Percentiles rank a stretch among this genome's conserved stretches.
phyloP scores from a whole-genome alignment of 2,329 filamentous ascomycete species.

The Colletotrichum filicis region DNA sequence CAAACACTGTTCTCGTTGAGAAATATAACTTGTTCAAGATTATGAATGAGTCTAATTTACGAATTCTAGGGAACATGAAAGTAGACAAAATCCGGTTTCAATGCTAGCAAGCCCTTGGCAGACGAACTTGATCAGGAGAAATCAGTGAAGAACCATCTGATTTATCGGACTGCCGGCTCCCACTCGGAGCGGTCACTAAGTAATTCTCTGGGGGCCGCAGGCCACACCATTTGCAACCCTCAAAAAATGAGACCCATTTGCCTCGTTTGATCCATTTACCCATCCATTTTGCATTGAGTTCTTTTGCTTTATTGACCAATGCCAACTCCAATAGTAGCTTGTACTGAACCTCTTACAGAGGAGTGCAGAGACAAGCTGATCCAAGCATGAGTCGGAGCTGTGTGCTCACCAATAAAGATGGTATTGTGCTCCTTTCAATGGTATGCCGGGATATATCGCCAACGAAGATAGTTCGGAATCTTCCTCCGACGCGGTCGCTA shows the following conservation, averaged over 20 bases:
- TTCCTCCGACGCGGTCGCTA: constrained; percentile 65
- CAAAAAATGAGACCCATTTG: not conserved
- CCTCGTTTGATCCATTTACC: constrained; percentile 36
- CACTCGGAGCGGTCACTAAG: no score
- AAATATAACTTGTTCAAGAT: no score
- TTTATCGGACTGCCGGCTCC: no score
- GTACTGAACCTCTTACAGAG: constrained; percentile 43
- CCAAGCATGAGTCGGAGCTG: constrained; percentile 48
- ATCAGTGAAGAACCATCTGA: no score
- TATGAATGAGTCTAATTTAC: no score
- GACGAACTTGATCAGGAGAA: no score
- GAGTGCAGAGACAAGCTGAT: constrained; percentile 44
- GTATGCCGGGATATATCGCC: constrained; percentile 51
- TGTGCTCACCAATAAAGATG: constrained; percentile 49
- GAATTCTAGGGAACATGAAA: no score
- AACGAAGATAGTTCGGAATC: constrained; percentile 69
- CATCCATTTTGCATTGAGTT: constrained; percentile 40
- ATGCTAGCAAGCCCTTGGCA: no score
- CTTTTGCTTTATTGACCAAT: constrained; percentile 40
- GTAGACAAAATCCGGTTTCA: no score
- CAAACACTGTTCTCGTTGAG: no score
- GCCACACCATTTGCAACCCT: not conserved
- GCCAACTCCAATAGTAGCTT: constrained; percentile 43
- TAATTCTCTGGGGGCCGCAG: no score
- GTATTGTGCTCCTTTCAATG: constrained; percentile 46